Base-by-base conservation (phyloP, 2,329 filamentous ascomycete genomes). In the Beauveria sp. region DNA sequence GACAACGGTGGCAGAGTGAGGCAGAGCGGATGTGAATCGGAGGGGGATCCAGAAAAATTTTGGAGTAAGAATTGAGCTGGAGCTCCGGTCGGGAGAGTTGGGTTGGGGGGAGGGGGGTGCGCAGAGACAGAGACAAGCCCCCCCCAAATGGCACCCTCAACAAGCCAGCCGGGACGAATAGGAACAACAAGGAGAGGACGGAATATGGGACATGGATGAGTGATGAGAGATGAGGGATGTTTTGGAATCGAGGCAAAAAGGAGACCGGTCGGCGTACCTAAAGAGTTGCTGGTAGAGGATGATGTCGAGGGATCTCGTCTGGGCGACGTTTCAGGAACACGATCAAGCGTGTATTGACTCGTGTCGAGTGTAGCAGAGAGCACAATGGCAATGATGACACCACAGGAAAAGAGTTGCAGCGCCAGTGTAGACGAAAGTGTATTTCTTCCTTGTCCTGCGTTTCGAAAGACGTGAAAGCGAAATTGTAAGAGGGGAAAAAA, bases 21-120 rank as follows among this genome's bases (percentile, higher is more conserved):
- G 57, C 57, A 58, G 22, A 52, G 57, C 47, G 57, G 56, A 12
- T n/a, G 56, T 10, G n/a, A 42, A 59, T 59, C 57, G 57, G 57
- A 59, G 46, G 55, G 55, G 55, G 57, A 59, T 59, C 57, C 57
- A 59, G 47, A 59, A 59, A 58, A 59, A 59, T 52, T 10, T 59
- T 59, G 57, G 57, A 59, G 57, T 52, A 52, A 28, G 46, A 52
- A 24, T 30, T 26, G 40, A 28, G 47, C 47, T 50, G 57, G 20
- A 43, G 16, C 47, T 59, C 46, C 46, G 57, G 49, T 24, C 46
- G 34, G 46, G 56, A 38, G n/a, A 24, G 38, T n/a, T 4, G 30
- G 16, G 20, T 24, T 24, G 22, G n/a, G 47, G 49, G 47, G 38
- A 26, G 34, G 57, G 22, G 47, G 8, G 53, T 53, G 40, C 34